Base-by-base conservation (phyloP, 1,139 yeast species). In the Protomyces macrosporus region DNA sequence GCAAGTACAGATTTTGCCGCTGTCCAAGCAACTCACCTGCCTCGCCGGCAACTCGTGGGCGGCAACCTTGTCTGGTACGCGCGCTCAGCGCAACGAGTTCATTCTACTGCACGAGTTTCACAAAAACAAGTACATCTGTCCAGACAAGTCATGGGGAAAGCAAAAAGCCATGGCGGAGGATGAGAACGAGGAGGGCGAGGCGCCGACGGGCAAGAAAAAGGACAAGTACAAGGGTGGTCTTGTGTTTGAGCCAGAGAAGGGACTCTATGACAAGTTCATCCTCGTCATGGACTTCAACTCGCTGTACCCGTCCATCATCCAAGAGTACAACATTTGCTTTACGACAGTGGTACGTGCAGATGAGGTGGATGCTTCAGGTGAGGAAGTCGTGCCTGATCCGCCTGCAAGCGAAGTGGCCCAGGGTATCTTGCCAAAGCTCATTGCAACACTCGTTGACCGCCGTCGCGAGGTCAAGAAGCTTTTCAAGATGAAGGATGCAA, bases 11-110 rank as follows among this genome's bases (percentile, higher is more conserved):
- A 87, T 93, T 66, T 78, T 95, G 65, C 89, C 97, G 0, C 79
- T 95, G 67, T 88, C 98, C 0, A 89, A 90, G 71, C 97, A 91
- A 72, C 80, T 95, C 72, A 93, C 99, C 3, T 88, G 87, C 69
- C 78, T 95, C 68, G 98, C 98, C 0, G 99, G 99, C 70, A 95
- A 93, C 74, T 93, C 97, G 0, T 95, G 99, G 99, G 84, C 96
- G 2, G 90, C 89, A 69, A 93, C 98, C 0, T 79, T 95, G 64
- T 85, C 90, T 65, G 99, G 99, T 75, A 89, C 98, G 0, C 83
- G 99, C 72, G 96, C 97, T 12, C 98, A 96, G 71, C 84, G 98
- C 77, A 93, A 93, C 75, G 98, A 95, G 75, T 93, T 79, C 73
- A 89, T 95, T 81, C 79, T 95, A 74, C 78, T 93, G 66, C 99